Evolutionary conservation across 805 yeast genomes (phyloP).

Genomic region (Jamesozyma rosinii): DNA sequence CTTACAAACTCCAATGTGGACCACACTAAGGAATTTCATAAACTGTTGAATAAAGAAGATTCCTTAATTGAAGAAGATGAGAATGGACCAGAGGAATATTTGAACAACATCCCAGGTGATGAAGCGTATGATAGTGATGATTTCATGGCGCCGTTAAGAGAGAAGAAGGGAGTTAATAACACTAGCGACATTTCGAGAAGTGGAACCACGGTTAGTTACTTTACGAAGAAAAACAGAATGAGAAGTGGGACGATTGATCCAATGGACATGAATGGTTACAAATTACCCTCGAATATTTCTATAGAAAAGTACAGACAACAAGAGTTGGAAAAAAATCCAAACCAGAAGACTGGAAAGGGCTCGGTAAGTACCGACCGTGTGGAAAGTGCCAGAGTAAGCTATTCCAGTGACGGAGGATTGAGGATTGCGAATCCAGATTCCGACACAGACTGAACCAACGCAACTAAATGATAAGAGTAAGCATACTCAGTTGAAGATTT

Average conservation of each 20-base stretch:
- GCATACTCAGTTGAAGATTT: too few relatives aligned
- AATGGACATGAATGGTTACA: conserved; percentile 2
- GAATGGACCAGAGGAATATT: conserved; percentile 15
- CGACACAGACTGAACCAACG: conserved; percentile 14
- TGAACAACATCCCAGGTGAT: conserved; percentile 31
- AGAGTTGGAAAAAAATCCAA: not conserved
- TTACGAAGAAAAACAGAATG: conserved; percentile 23
- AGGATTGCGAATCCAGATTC: conserved; percentile 28
- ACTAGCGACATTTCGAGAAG: conserved; percentile 15
- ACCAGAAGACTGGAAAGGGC: conserved; percentile 3
- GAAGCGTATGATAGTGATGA: conserved; percentile 32
- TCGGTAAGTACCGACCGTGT: conserved; percentile 7
- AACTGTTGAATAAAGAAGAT: conserved; percentile 19
- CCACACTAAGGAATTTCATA: conserved; percentile 29
- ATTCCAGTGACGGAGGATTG: conserved; percentile 15
- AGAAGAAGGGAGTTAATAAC: conserved; percentile 7
- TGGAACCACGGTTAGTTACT: conserved; percentile 28
- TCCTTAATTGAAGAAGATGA: conserved; percentile 3
- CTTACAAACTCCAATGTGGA: conserved; percentile 14
- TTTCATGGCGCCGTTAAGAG: conserved; percentile 27
- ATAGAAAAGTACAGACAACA: conserved; percentile 12
- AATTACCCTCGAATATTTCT: conserved; percentile 17
- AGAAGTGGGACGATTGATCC: conserved; percentile 23
- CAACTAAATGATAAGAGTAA: too few relatives aligned
- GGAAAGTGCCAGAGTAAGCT: conserved; percentile 3